phyloP scores from a whole-genome alignment of 2,329 filamentous ascomycete genomes.

The Chrysoporthe cubensis region DNA sequence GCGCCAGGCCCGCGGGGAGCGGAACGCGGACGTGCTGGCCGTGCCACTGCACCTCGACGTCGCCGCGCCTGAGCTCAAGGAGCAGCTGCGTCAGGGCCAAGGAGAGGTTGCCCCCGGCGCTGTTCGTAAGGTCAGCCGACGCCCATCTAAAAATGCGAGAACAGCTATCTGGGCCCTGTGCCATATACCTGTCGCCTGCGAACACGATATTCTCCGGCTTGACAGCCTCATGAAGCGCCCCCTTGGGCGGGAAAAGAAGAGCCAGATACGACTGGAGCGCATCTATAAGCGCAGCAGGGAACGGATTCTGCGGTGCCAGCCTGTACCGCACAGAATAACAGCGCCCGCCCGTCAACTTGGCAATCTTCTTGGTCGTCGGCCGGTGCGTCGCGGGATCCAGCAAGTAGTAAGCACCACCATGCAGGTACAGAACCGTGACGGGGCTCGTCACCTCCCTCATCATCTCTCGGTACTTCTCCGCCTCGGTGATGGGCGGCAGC shows the following conservation, averaged over 20 bases:
- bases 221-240: conserved; percentile 68
- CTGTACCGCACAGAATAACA: conserved; percentile 76
- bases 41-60: conserved; percentile 61
- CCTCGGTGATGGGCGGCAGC: conserved; percentile 62
- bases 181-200: conserved; percentile 65
- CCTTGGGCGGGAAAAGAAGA: conserved; percentile 71
- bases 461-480: conserved; percentile 66
- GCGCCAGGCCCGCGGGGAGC: conserved; percentile 67
- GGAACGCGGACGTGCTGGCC: conserved; percentile 61
- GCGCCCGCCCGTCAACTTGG: conserved; percentile 68
- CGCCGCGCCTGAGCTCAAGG: conserved; percentile 60
- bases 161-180: no score
- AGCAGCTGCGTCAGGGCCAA: conserved; percentile 71
- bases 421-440: conserved; percentile 72
- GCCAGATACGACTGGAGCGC: conserved; percentile 73
- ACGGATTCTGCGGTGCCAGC: conserved; percentile 73
- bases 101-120: conserved; percentile 73
- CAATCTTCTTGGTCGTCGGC: conserved; percentile 59
- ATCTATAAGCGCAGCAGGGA: conserved; percentile 75
- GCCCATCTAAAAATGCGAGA: no score
- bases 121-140: conserved; percentile 36
- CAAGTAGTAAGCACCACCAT: conserved; percentile 76
- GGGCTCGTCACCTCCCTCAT: conserved; percentile 68
- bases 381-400: conserved; percentile 73
- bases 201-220: conserved; percentile 69